A percentile compares a stretch with the other conserved stretches of the same genome.
phyloP scores from a whole-genome alignment of 768 basidiomycete genomes.

The Dentipellis sp. region DNA sequence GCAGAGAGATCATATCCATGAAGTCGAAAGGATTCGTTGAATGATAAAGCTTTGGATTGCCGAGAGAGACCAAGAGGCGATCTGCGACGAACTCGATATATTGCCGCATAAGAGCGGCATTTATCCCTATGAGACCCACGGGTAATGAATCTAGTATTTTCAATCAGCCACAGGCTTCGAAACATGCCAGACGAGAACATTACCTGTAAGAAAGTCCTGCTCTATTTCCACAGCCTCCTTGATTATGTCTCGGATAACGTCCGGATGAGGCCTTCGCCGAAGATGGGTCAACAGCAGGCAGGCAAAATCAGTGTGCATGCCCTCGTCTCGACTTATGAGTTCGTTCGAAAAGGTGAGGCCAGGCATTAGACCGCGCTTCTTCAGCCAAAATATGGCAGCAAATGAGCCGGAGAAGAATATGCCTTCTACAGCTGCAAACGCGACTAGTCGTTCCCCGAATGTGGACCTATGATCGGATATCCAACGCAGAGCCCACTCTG shows the following conservation, averaged over 20 bases:
- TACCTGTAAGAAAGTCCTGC: slow-evolving; percentile 77
- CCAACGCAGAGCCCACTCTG: slow-evolving; percentile 93
- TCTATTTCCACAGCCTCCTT: slow-evolving; percentile 79
- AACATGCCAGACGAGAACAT: not conserved
- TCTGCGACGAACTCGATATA: slow-evolving; percentile 92
- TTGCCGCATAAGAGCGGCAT: slow-evolving; percentile 78
- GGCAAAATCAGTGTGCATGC: slow-evolving; percentile 94
- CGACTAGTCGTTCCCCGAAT: slow-evolving; percentile 84
- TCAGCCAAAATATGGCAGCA: slow-evolving; percentile 93
- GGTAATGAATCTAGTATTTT: slow-evolving; percentile 65
- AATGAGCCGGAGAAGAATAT: slow-evolving; percentile 96
- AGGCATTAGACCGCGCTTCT: slow-evolving; percentile 97
- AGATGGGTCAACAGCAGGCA: slow-evolving; percentile 85
- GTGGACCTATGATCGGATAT: slow-evolving; percentile 73
- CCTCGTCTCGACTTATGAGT: slow-evolving; percentile 92
- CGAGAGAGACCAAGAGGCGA: slow-evolving; percentile 74
- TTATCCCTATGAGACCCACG: slow-evolving; percentile 86
- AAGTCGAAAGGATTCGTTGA: slow-evolving; percentile 82
- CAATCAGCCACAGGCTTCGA: slow-evolving; percentile 8
- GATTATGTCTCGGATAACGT: slow-evolving; percentile 63
- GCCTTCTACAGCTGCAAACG: slow-evolving; percentile 93
- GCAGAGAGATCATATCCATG: slow-evolving; percentile 91
- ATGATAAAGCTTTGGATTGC: slow-evolving; percentile 73
- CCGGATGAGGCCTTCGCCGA: slow-evolving; percentile 70
- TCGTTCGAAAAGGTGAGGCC: slow-evolving; percentile 96